Evolutionary conservation across 2,329 filamentous ascomycete species (phyloP), one percentile per base, ranked within the genome.

Genomic region (Fusarium coicis): DNA sequence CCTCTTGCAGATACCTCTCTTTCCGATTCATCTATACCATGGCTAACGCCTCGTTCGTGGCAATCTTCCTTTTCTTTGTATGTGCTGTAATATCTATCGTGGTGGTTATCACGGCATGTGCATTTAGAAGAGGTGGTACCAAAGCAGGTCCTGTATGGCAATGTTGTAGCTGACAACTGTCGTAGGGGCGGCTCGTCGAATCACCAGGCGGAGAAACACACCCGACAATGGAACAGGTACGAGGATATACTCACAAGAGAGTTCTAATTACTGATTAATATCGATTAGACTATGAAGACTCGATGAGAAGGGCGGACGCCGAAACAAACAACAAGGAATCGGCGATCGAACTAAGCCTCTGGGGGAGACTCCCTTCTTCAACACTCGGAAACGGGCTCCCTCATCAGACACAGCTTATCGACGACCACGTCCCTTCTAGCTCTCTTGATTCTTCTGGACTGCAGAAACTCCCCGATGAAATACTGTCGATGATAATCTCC

Each of bases 231-330:
- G 7, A 34, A 9, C 10, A 18, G 16, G 47, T 50, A 23, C 8
- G 5, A 12, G 7, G 30, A 50, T 50, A 4, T n/a, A 0, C 21
- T 23, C 7, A 2, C 15, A 12, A 7, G 3, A n/a, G 12, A n/a
- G 7, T n/a, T 50, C 16, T 2, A 7, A 23, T 10, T 7, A 23
- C 47, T 50, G 10, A 34, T 50, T 3, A 18, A 16, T 11, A 12
- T 50, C 2, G 21, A 11, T 5, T 23, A 50, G 47, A 8, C 10
- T 23, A 50, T 50, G 10, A 12, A 23, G 21, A 18, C 3, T 16
- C 7, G 7, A 50, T 50, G 46, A 50, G 28, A 18, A 50, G 14
- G 5, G 47, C 47, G 21, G 21, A 50, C 8, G 30, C 10, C 15
- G 47, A 50, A 18, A 23, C 30, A 15, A 23, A 23, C 5, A 3